Evolutionary conservation across 371 early-diverging fungal genomes (phyloP).

Genomic region (Cokeromyces recurvatus): DNA sequence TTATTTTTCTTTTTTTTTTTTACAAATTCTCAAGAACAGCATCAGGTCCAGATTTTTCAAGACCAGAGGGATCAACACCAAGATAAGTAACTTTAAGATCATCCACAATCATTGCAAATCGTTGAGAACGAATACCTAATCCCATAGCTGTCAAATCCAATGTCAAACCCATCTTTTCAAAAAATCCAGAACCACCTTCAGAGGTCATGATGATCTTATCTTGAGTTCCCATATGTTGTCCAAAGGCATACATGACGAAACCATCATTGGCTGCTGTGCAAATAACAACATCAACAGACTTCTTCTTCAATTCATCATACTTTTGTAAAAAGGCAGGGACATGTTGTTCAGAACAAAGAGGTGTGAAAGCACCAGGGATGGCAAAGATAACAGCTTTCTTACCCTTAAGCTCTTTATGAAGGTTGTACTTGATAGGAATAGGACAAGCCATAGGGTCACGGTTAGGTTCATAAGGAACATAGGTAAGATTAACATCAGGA

Average conservation of each 20-base stretch:
- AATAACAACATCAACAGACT: conserved; percentile 65
- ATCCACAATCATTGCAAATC: conserved; percentile 74
- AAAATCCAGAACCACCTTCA: conserved; percentile 62
- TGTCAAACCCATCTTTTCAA: conserved; percentile 58
- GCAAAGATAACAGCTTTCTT: conserved; percentile 78
- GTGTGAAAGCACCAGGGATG: conserved; percentile 81
- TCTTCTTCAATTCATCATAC: conserved; percentile 53
- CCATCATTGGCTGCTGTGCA: conserved; percentile 58
- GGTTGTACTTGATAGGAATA: conserved; percentile 35
- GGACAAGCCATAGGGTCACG: conserved; percentile 33
- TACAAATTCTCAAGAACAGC: conserved; percentile 23
- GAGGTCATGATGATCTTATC: conserved; percentile 69
- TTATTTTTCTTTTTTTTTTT: neutral
- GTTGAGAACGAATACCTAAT: conserved; percentile 45
- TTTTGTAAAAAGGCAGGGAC: conserved; percentile 59
- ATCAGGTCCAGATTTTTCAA: conserved; percentile 32
- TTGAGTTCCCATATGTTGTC: conserved; percentile 43
- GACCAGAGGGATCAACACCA: conserved; percentile 57
- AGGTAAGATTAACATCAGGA: conserved; percentile 37
- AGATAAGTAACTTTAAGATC: conserved; percentile 67
- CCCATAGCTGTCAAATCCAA: conserved; percentile 45
- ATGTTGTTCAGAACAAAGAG: conserved; percentile 75
- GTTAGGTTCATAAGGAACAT: conserved; percentile 38
- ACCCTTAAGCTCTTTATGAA: conserved; percentile 60
- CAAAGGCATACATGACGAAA: conserved; percentile 79